Percentiles rank a stretch among this genome's conserved stretches.
Conservation (phyloP, 345 rosid species). For the Raphanus raphanistrum region DNA sequence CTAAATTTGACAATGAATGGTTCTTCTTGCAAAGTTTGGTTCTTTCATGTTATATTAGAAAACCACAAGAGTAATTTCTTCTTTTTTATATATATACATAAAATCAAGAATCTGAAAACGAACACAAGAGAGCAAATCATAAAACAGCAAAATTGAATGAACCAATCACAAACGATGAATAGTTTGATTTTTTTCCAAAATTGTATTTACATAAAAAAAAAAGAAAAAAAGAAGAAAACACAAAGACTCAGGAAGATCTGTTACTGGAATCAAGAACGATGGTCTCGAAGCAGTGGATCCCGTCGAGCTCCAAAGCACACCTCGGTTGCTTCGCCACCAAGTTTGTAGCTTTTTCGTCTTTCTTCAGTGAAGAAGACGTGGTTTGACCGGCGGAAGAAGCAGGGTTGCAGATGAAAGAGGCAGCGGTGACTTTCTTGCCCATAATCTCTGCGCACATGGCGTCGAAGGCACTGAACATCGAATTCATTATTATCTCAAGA, state of each 20-base stretch:
- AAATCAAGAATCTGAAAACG: conserved; percentile 1
- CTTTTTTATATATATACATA: neutral
- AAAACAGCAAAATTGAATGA: conserved; percentile 6
- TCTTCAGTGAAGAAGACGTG: conserved; percentile 14
- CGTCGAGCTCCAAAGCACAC: conserved; percentile 62
- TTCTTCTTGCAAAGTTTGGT: conserved; percentile 17
- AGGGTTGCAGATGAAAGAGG: conserved; percentile 15
- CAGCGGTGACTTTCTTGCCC: conserved; percentile 44
- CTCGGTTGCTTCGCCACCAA: conserved; percentile 36
- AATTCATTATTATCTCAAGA: conserved; percentile 59
- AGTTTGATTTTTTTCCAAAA: neutral
- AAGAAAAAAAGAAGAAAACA: neutral
- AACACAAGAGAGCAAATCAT: neutral
- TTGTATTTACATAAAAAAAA: conserved; percentile 13
- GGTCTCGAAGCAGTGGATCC: conserved; percentile 72
- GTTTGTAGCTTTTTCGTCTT: conserved; percentile 15
- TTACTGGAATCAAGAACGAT: conserved; percentile 34
- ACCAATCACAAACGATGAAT: conserved; percentile 19
- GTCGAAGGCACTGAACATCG: conserved; percentile 75
- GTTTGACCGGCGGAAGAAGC: conserved; percentile 16
- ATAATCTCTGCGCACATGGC: conserved; percentile 60
- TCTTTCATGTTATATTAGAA: neutral
- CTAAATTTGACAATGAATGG: neutral
- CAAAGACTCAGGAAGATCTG: neutral
- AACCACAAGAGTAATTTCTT: neutral